These are phyloP conservation scores for Suillus weaverae DNA, from an alignment of 768 basidiomycete species.

Conservation along the genomic window DNA sequence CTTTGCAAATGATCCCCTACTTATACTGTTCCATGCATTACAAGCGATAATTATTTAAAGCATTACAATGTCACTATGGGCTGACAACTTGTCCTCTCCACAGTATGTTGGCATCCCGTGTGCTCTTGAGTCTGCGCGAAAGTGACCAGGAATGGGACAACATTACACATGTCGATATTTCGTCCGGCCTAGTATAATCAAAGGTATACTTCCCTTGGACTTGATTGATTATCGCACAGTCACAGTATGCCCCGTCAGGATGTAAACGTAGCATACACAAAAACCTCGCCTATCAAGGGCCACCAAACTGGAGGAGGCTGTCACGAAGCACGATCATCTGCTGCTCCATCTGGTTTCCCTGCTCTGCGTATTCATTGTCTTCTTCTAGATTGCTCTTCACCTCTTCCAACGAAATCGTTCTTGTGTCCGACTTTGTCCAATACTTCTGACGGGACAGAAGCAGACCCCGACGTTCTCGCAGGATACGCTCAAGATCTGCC, in stretches of 20 bases:
- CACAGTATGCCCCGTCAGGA: not conserved
- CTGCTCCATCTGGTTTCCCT: not conserved
- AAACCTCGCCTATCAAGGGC: not conserved
- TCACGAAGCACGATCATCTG: slow-evolving; percentile 1
- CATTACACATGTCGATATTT: too few species aligned
- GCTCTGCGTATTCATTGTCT: not conserved
- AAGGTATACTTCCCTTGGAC: not conserved
- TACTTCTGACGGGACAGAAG: slow-evolving; percentile 2
- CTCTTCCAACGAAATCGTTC: not conserved
- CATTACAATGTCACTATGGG: too few species aligned
- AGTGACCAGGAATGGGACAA: too few species aligned
- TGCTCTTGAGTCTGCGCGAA: too few species aligned
- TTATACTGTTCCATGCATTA: too few species aligned
- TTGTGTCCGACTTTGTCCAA: slow-evolving; percentile 6
- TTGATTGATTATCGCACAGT: not conserved
- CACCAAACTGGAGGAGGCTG: not conserved
- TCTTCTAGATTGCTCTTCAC: not conserved
- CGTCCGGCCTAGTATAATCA: too few species aligned
- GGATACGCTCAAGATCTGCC: slow-evolving; percentile 11
- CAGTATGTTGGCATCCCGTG: too few species aligned
- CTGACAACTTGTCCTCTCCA: too few species aligned
- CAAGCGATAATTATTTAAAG: too few species aligned
- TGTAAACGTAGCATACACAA: not conserved
- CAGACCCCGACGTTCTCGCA: slow-evolving; percentile 11
- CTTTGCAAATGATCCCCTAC: too few species aligned